A percentile compares a stretch with the other conserved stretches of the same genome.
Evolutionary conservation across 345 rosid species (phyloP).

Genomic region (Diplotaxis tenuifolia): DNA sequence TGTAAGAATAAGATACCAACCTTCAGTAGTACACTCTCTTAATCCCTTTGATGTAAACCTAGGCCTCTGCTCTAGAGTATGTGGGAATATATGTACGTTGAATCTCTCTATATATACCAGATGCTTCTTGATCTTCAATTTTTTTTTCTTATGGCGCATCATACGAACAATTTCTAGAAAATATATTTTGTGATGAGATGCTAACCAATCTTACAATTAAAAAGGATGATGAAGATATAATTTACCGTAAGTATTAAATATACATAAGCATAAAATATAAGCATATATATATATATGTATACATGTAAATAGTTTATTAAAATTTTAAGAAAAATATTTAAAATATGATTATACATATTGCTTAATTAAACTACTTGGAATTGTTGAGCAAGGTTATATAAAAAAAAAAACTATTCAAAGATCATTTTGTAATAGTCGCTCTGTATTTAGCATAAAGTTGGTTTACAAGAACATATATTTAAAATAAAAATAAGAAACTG

Average conservation of each 20-base stretch:
- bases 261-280: too few relatives aligned
- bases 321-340: neutral
- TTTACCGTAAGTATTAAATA: too few relatives aligned
- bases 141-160: neutral
- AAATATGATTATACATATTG: neutral
- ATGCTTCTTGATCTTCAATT: neutral
- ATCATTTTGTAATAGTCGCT: neutral
- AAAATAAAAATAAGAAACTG: neutral
- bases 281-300: neutral
- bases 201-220: too few relatives aligned
- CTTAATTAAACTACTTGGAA: neutral
- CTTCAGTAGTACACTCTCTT: constrained; percentile 23
- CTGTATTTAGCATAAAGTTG: neutral
- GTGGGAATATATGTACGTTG: neutral
- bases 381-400: neutral
- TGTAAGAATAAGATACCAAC: constrained; percentile 26
- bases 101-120: neutral
- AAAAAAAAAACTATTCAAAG: neutral
- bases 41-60: too few relatives aligned
- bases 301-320: neutral
- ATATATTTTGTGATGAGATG: neutral
- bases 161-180: too few relatives aligned
- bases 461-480: neutral
- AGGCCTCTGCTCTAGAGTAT: neutral
- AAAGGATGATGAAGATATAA: too few relatives aligned